Percentiles rank a stretch among this genome's conserved stretches.
Evolutionary conservation across 31 red algal genomes (phyloP).

Genomic region (Odonthalia washingtoniensis): DNA sequence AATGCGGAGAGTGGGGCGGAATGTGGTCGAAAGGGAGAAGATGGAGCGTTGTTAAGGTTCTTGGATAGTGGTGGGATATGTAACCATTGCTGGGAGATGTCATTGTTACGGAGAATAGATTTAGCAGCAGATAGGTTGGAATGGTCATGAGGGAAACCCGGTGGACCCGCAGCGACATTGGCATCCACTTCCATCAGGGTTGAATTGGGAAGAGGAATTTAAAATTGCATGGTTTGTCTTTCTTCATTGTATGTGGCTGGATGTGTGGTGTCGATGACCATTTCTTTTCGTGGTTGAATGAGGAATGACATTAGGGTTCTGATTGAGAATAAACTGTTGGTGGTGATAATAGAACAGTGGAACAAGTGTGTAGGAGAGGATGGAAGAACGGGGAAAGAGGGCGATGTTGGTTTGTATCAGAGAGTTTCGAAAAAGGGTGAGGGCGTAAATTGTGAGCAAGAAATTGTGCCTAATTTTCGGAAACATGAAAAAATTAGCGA

Average conservation of each 20-base stretch:
- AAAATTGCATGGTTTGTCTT: slow-evolving; percentile 52
- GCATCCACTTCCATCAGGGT: slow-evolving; percentile 74
- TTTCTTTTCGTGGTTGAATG: too few relatives aligned
- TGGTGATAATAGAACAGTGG: too few relatives aligned
- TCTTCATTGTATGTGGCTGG: slow-evolving; percentile 40
- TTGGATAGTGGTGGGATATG: slow-evolving; percentile 1
- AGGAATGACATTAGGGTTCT: too few relatives aligned
- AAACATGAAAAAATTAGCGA: too few relatives aligned
- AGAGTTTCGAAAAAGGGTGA: too few relatives aligned
- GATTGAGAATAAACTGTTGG: too few relatives aligned
- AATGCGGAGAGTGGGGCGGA: slow-evolving; percentile 51
- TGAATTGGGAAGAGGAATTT: slow-evolving; percentile 44
- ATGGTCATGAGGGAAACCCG: slow-evolving; percentile 2
- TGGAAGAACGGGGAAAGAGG: too few relatives aligned
- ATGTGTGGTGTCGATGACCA: slow-evolving; percentile 73
- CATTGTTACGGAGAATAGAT: slow-evolving; percentile 33
- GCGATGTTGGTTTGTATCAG: too few relatives aligned
- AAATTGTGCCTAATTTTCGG: too few relatives aligned
- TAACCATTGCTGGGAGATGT: slow-evolving; percentile 9
- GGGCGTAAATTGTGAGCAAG: too few relatives aligned
- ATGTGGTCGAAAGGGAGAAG: slow-evolving; percentile 33
- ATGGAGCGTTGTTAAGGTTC: slow-evolving; percentile 16
- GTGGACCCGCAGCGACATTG: slow-evolving; percentile 11
- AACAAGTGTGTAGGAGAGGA: too few relatives aligned
- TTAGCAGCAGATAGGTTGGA: background rate